Evolutionary conservation across 2,329 filamentous ascomycete genomes (phyloP).

Genomic region (Colletotrichum tofieldiae): DNA sequence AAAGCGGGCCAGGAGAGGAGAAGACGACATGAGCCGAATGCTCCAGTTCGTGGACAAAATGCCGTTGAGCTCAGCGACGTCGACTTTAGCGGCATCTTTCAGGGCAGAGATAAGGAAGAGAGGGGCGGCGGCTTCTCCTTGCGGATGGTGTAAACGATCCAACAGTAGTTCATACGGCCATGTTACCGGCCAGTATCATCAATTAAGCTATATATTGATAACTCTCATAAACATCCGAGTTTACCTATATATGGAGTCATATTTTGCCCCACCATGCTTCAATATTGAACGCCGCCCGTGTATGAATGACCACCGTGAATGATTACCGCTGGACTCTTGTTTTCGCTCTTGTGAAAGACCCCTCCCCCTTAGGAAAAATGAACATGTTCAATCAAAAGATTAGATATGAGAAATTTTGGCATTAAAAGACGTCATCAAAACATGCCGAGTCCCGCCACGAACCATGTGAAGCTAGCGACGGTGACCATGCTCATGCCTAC

Average conservation of each 20-base stretch:
- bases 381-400: slow-evolving; percentile 31
- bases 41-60: slow-evolving; percentile 83
- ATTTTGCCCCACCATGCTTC: slow-evolving; percentile 39
- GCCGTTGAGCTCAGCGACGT: slow-evolving; percentile 69
- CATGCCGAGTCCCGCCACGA: slow-evolving; percentile 61
- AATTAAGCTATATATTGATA: slow-evolving; percentile 40
- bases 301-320: slow-evolving; percentile 28
- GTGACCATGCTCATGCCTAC: slow-evolving; percentile 70
- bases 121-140: slow-evolving; percentile 77
- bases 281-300: slow-evolving; percentile 38
- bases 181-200: slow-evolving; percentile 26
- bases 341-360: slow-evolving; percentile 22
- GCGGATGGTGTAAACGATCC: slow-evolving; percentile 67
- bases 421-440: slow-evolving; percentile 45
- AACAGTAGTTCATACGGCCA: slow-evolving; percentile 6
- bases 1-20: slow-evolving; percentile 93
- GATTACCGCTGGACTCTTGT: slow-evolving; percentile 40
- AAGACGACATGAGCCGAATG: slow-evolving; percentile 81
- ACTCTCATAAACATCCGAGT: slow-evolving; percentile 38
- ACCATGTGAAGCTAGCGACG: slow-evolving; percentile 75
- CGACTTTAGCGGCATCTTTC: slow-evolving; percentile 82
- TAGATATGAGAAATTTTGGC: slow-evolving; percentile 21
- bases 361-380: not conserved
- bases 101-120: slow-evolving; percentile 75
- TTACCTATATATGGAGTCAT: slow-evolving; percentile 36